A percentile compares a stretch with the other conserved stretches of the same genome.
These are phyloP conservation scores for Glebionis coronaria DNA, from an alignment of 129 eudicot species.

Conservation along the genomic window DNA sequence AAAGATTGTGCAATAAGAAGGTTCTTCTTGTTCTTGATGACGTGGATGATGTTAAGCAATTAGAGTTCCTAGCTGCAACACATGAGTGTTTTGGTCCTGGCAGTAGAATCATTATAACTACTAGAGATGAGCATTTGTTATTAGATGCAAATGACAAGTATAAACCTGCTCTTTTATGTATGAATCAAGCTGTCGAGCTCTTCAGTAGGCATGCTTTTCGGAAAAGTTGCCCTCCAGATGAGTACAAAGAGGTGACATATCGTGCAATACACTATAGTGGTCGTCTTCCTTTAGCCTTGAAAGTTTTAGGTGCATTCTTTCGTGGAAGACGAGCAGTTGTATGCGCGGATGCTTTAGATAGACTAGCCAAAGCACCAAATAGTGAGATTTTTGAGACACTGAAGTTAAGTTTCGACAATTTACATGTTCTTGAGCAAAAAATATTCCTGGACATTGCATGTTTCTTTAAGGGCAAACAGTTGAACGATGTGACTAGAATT, in stretches of 20 bases:
- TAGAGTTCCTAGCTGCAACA: constrained; percentile 1
- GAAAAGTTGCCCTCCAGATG: neutral
- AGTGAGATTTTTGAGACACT: neutral
- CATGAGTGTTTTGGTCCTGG: constrained; percentile 4
- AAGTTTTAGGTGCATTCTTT: constrained; percentile 6
- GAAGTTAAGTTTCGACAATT: neutral
- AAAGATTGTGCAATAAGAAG: neutral
- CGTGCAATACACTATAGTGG: constrained; percentile 3
- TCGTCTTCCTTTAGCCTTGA: constrained; percentile 5
- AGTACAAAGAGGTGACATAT: neutral
- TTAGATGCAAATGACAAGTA: neutral
- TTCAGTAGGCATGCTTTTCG: constrained; percentile 3
- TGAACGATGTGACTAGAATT: neutral
- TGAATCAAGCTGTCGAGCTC: neutral
- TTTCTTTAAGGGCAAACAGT: neutral
- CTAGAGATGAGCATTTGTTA: neutral
- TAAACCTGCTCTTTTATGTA: neutral
- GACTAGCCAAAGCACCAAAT: neutral
- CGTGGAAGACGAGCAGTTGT: neutral
- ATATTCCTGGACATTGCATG: constrained; percentile 6
- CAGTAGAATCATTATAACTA: constrained; percentile 9
- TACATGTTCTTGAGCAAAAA: neutral
- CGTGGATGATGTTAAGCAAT: neutral
- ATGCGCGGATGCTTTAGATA: neutral
- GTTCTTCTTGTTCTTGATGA: constrained; percentile 15